A percentile compares a stretch with the other conserved stretches of the same genome.
Evolutionary conservation across 2,329 filamentous ascomycete genomes (phyloP).

Genomic region (Fusarium staphyleae): DNA sequence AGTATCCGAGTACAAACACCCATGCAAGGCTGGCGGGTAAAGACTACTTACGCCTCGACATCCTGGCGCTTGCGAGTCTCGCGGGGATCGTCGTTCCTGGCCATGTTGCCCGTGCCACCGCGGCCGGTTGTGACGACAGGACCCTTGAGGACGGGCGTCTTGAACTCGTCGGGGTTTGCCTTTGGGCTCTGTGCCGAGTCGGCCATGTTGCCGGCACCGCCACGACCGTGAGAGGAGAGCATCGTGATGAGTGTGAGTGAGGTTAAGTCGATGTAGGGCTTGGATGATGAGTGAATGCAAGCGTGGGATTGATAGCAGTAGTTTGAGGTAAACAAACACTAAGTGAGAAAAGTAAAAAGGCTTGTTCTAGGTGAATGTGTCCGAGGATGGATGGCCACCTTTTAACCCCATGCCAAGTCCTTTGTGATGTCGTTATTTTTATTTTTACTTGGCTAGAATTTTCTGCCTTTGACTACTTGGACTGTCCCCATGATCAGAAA

Average conservation of each 20-base stretch:
- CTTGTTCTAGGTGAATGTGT: too few relatives aligned
- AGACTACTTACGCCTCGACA: conserved; percentile 69
- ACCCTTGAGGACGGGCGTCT: conserved; percentile 83
- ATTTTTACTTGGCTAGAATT: conserved; percentile 15
- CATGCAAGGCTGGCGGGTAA: conserved; percentile 26
- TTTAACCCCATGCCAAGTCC: conserved; percentile 35
- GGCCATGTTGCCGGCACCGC: conserved; percentile 79
- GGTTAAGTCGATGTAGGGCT: neutral
- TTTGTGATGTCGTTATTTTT: conserved; percentile 30
- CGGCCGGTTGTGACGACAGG: conserved; percentile 89
- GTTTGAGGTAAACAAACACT: too few relatives aligned
- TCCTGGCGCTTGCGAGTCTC: conserved; percentile 85
- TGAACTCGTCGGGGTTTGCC: conserved; percentile 68
- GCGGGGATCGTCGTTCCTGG: conserved; percentile 71
- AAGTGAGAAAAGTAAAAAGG: neutral
- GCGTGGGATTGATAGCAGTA: too few relatives aligned
- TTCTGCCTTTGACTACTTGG: conserved; percentile 14
- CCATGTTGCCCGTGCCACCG: conserved; percentile 89
- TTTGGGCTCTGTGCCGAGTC: conserved; percentile 59
- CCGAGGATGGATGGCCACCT: conserved; percentile 16
- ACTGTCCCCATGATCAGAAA: conserved; percentile 36
- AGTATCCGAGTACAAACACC: conserved; percentile 5
- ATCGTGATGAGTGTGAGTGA: conserved; percentile 41
- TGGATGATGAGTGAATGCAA: too few relatives aligned
- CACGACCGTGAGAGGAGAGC: conserved; percentile 74